Evolutionary conservation across 345 rosid species (phyloP), one percentile per base, ranked within the genome.

Genomic region (Eucalyptus viminalis): DNA sequence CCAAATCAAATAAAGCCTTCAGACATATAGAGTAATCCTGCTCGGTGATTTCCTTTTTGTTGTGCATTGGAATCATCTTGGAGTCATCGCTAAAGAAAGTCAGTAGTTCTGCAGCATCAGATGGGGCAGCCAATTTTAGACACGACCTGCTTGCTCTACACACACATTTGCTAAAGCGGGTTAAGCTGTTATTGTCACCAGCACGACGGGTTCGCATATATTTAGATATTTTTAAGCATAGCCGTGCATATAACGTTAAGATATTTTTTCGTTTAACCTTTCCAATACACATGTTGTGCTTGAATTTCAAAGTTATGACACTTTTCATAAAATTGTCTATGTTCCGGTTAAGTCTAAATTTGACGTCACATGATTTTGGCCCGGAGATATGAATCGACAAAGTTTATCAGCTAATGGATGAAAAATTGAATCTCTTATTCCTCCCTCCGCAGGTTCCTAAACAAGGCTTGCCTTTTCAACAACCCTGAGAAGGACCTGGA

Each of bases 401-500:
- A 37, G 81, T 34, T 29, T 51, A 54, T 54, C 60, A 50, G 6
- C 44, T 27, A 47, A 19, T 25, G 86, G 34, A 72, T 60, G 67
- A 60, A 60, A 60, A 27, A 27, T 60, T 27, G 69, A 6, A 60
- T 24, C 40, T 58, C 11, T 45, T 31, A 27, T 80, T 44, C 43
- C 45, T 72, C 17, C 22, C 60, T 67, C 47, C 8, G 25, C 90
- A 94, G 95, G 87, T 92, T 89, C 86, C 86, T 95, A 16, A 95
- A 94, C 93, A 93, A 91, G 90, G 95, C 96, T 29, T 93, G 97
- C 91, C 16, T 95, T 34, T 87, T 95, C 13, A 86, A 14, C 90
- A 89, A 90, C 88, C 92, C 92, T 15, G 91, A 88, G 67, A 87
- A 92, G 86, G 94, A 94, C 8, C 88, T 94, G 86, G 93, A 95